A percentile compares a stretch with the other conserved stretches of the same genome.
phyloP scores from a whole-genome alignment of 495 filamentous ascomycete species.

The Tuber brumale region DNA sequence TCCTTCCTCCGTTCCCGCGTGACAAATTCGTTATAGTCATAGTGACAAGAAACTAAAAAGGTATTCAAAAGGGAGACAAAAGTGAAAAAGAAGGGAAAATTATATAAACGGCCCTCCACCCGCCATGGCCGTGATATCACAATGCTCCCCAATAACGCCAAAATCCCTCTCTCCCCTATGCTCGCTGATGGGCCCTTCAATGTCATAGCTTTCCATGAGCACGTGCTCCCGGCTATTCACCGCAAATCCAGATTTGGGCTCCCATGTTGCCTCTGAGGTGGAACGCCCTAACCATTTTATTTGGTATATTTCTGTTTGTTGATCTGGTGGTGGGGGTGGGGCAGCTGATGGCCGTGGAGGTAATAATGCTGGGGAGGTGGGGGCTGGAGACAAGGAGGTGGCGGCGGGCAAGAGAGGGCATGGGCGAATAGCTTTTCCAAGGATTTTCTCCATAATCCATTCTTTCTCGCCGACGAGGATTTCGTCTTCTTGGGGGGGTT shows the following conservation, averaged over 20 bases:
- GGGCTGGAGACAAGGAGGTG: constrained; percentile 13
- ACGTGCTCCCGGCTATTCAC: constrained; percentile 26
- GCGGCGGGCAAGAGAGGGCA: constrained; percentile 18
- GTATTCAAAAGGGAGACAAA: neutral
- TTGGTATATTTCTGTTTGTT: constrained; percentile 17
- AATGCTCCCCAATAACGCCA: neutral
- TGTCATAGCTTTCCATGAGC: constrained; percentile 34
- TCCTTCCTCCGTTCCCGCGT: neutral
- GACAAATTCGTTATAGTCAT: neutral
- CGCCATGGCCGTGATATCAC: neutral
- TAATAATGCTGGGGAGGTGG: neutral
- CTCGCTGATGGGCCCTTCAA: constrained; percentile 17
- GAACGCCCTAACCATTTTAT: constrained; percentile 37
- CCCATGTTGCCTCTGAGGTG: constrained; percentile 30
- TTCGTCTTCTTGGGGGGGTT: constrained; percentile 18
- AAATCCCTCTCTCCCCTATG: neutral
- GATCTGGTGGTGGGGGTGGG: neutral
- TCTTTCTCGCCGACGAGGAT: constrained; percentile 30
- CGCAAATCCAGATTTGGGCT: constrained; percentile 15
- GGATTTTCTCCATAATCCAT: constrained; percentile 39
- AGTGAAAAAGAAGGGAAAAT: neutral
- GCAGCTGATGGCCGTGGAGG: neutral
- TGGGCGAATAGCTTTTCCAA: constrained; percentile 18
- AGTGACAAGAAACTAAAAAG: neutral
- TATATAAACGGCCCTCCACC: neutral